These are phyloP conservation scores for Curvularia sp. DNA, from an alignment of 2,329 filamentous ascomycete species.

Conservation along the genomic window DNA sequence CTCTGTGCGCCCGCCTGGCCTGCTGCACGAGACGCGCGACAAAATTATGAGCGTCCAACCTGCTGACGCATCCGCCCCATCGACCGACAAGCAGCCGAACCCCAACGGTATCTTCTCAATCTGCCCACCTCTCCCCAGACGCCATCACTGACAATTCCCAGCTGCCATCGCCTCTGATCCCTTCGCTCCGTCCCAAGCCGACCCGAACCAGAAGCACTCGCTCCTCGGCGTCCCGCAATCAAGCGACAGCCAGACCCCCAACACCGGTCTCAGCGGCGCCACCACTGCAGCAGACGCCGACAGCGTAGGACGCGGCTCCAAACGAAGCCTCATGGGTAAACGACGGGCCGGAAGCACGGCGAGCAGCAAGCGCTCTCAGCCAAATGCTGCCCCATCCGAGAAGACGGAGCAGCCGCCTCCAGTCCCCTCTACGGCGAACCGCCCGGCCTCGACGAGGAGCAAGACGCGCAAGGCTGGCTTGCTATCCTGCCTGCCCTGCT, in stretches of 20 bases:
- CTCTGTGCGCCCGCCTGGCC: slow-evolving; percentile 25
- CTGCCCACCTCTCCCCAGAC: not conserved
- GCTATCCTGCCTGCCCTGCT: slow-evolving; percentile 68
- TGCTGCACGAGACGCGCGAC: slow-evolving; percentile 34
- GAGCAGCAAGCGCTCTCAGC: slow-evolving; percentile 56
- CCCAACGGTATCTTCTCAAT: slow-evolving; percentile 42
- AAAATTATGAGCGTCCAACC: slow-evolving; percentile 49
- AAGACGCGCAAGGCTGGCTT: slow-evolving; percentile 52
- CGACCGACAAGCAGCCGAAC: slow-evolving; percentile 46
- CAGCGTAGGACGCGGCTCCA: slow-evolving; percentile 54
- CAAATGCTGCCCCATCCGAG: slow-evolving; percentile 48
- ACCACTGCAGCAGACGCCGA: slow-evolving; percentile 54
- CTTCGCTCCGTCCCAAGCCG: slow-evolving; percentile 29
- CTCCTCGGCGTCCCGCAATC: slow-evolving; percentile 48
- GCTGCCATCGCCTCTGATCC: slow-evolving; percentile 20
- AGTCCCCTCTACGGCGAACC: slow-evolving; percentile 37
- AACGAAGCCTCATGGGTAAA: slow-evolving; percentile 56
- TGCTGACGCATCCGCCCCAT: slow-evolving; percentile 36
- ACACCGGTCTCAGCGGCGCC: slow-evolving; percentile 53
- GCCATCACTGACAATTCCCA: slow-evolving; percentile 7
- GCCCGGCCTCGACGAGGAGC: slow-evolving; percentile 46
- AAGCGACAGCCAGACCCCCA: slow-evolving; percentile 43
- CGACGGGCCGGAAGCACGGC: slow-evolving; percentile 55
- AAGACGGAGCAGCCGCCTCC: slow-evolving; percentile 49
- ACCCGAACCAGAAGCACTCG: slow-evolving; percentile 48